Base-by-base conservation (phyloP, 352 stramenopile species). In the Nothophytophthora sp. region DNA sequence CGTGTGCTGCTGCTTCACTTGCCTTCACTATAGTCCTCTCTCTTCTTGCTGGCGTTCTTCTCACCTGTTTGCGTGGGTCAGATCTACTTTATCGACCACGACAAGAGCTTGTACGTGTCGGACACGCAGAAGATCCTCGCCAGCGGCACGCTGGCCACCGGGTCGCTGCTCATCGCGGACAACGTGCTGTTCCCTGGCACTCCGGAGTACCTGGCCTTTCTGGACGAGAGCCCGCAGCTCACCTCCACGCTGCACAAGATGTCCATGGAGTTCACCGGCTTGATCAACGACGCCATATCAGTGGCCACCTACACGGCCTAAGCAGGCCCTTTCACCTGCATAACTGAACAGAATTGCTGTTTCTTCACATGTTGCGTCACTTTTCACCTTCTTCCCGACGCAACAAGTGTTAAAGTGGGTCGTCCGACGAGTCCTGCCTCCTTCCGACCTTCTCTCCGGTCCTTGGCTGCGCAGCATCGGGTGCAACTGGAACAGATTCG, bases 31-130 rank as follows among this genome's bases (percentile, higher is more conserved):
- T 23, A 12, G 12, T 23, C 20, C 23, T 24, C 24, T n/a, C n/a
- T n/a, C n/a, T n/a, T n/a, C n/a, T n/a, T n/a, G n/a, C n/a, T n/a
- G n/a, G n/a, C n/a, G n/a, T n/a, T n/a, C n/a, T n/a, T n/a, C n/a
- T n/a, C n/a, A n/a, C n/a, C n/a, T n/a, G n/a, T n/a, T n/a, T n/a
- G n/a, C n/a, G n/a, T n/a, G n/a, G n/a, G n/a, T 13, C 28, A 74
- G 59, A 56, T 75, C 24, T 70, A 54, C 55, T 76, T 76, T 47
- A 75, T 81, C 39, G 67, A 77, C 50, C 67, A 78, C 47, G 62
- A 76, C 34, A 77, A 76, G 53, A 63, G 34, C 23, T 22, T 73
- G 25, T 81, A 81, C 37, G 48, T 77, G 20, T 34, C 63, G 10
- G 64, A 76, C 64, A 34, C 56, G 27, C 63, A 76, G 55, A 55